Evolutionary conservation across 768 basidiomycete species (phyloP).

Genomic region (Pleurotus platypus): DNA sequence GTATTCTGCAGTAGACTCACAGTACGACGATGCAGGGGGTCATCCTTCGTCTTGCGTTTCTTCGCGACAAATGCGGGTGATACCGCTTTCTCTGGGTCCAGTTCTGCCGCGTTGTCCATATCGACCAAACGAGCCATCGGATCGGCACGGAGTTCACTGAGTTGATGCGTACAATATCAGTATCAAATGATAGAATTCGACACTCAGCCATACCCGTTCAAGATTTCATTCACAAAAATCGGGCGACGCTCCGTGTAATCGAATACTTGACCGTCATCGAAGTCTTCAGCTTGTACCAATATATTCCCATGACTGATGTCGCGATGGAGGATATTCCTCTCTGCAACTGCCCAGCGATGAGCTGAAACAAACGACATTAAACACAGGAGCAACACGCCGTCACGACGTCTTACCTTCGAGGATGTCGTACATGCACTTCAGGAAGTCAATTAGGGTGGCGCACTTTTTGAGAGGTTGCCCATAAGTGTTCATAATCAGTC

Average conservation of each 20-base stretch:
- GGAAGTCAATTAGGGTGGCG: background rate
- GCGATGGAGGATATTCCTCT: background rate
- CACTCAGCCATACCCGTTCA: background rate
- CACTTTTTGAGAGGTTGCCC: background rate
- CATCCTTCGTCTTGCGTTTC: background rate
- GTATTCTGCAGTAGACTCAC: background rate
- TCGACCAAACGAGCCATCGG: too few species aligned
- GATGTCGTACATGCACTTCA: constrained; percentile 4
- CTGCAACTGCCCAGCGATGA: background rate
- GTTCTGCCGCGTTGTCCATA: too few species aligned
- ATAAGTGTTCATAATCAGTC: background rate
- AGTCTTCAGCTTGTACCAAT: background rate
- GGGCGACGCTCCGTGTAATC: background rate
- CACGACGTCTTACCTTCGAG: background rate
- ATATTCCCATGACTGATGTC: constrained; percentile 2
- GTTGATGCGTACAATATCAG: background rate
- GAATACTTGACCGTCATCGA: too few species aligned
- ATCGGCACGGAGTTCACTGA: too few species aligned
- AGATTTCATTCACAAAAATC: constrained; percentile 1
- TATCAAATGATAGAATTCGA: background rate
- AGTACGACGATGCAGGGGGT: background rate
- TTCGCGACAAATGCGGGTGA: background rate
- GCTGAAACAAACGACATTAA: background rate
- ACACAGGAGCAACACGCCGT: background rate
- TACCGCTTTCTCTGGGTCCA: too few species aligned